phyloP scores from a whole-genome alignment of 441 rosid species.

The Erodium texanum region DNA sequence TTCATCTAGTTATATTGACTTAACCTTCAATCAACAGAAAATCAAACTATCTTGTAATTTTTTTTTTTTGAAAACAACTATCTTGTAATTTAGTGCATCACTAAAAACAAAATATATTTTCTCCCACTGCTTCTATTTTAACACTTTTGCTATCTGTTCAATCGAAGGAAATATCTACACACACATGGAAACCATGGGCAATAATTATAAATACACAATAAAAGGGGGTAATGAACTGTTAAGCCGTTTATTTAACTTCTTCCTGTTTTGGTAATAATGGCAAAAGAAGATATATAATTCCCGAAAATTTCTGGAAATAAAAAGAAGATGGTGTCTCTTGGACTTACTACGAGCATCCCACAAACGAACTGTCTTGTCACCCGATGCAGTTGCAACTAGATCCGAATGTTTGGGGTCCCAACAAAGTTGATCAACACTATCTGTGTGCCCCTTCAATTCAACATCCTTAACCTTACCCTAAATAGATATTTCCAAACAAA shows the following conservation, averaged over 20 bases:
- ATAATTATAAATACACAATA: too few species aligned
- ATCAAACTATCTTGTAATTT: background rate
- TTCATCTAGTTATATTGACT: background rate
- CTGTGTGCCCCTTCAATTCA: conserved; percentile 88
- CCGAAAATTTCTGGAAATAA: background rate
- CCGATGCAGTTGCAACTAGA: conserved; percentile 93
- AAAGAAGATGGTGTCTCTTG: background rate
- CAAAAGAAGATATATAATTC: too few species aligned
- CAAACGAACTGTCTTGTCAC: conserved; percentile 87
- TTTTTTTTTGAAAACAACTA: too few species aligned
- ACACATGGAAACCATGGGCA: too few species aligned
- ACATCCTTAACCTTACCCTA: conserved; percentile 81
- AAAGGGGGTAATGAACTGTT: too few species aligned
- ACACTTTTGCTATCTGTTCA: too few species aligned
- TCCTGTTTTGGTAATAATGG: too few species aligned
- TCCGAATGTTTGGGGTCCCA: conserved; percentile 96
- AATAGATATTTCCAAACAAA: conserved; percentile 14
- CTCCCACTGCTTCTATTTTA: background rate
- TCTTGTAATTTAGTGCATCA: too few species aligned
- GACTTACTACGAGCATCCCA: conserved; percentile 96
- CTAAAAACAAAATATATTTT: too few species aligned
- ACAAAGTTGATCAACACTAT: conserved; percentile 95
- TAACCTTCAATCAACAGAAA: background rate
- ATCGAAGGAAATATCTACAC: too few species aligned
- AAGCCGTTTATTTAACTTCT: too few species aligned